These are phyloP conservation scores for Alternaria triticina DNA, from an alignment of 2,329 filamentous ascomycete genomes.

Conservation along the genomic window DNA sequence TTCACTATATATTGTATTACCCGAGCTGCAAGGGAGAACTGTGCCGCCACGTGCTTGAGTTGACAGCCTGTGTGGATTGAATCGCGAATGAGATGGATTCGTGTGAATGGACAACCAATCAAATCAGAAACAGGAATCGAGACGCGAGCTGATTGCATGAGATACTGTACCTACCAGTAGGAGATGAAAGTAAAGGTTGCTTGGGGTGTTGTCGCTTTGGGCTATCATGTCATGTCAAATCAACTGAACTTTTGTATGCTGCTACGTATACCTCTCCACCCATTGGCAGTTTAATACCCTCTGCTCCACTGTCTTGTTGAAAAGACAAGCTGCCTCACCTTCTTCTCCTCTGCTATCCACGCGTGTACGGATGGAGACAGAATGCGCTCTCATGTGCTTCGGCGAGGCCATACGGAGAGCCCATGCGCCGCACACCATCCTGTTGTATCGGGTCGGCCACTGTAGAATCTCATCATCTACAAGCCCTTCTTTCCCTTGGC, in stretches of 20 bases:
- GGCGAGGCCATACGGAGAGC: not conserved
- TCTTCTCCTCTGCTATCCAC: not conserved
- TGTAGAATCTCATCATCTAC: not conserved
- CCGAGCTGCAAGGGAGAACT: not conserved
- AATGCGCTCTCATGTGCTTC: not conserved
- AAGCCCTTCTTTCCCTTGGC: slow-evolving; percentile 47
- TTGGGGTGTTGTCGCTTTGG: slow-evolving; percentile 25
- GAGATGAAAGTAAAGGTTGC: slow-evolving; percentile 1
- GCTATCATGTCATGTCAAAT: slow-evolving; percentile 17
- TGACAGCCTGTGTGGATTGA: not conserved
- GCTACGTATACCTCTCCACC: slow-evolving; percentile 6
- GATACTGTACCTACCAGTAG: not conserved
- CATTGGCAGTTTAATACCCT: slow-evolving; percentile 18
- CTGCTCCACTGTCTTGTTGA: slow-evolving; percentile 10
- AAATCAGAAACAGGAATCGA: not conserved
- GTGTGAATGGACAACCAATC: not conserved
- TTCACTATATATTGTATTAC: not conserved
- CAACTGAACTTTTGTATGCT: slow-evolving; percentile 14
- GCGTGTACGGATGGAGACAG: not conserved
- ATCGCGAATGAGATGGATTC: not conserved
- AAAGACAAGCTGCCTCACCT: slow-evolving; percentile 7
- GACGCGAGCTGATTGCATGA: not conserved
- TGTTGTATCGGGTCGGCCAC: not conserved
- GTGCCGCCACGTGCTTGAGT: not conserved
- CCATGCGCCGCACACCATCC: not conserved